A percentile compares a stretch with the other conserved stretches of the same genome.
Conservation (phyloP, 345 rosid genomes). For the Aquilaria yunnanensis region DNA sequence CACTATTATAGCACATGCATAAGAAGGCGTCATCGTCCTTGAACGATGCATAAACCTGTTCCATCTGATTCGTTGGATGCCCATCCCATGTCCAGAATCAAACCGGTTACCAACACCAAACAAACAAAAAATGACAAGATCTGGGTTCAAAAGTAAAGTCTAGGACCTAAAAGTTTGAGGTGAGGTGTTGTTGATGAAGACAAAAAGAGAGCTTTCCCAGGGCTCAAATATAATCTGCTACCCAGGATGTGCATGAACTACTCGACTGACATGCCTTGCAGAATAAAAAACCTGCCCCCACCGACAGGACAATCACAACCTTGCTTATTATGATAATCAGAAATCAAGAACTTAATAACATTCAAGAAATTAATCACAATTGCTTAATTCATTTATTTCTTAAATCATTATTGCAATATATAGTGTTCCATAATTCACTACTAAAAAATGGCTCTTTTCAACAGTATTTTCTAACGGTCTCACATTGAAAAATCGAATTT, state of each 20-base stretch:
- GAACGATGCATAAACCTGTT: slow-evolving; percentile 46
- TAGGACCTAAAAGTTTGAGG: slow-evolving; percentile 59
- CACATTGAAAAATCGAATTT: too few species aligned
- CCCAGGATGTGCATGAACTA: slow-evolving; percentile 68
- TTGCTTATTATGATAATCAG: too few species aligned
- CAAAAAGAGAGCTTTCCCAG: slow-evolving; percentile 63
- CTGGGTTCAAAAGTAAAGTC: neutral
- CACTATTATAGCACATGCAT: slow-evolving; percentile 80
- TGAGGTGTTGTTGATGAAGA: slow-evolving; percentile 57
- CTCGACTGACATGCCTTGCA: slow-evolving; percentile 76
- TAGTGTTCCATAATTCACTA: too few species aligned
- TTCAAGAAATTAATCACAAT: too few species aligned
- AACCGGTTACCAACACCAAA: neutral
- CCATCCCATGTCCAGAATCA: neutral
- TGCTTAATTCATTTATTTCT: too few species aligned
- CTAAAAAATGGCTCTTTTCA: too few species aligned
- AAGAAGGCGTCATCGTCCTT: slow-evolving; percentile 77
- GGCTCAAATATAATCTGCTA: slow-evolving; percentile 41
- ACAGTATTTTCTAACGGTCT: too few species aligned
- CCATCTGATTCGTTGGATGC: slow-evolving; percentile 49
- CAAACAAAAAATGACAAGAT: neutral
- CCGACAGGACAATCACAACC: too few species aligned
- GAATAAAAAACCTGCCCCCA: slow-evolving; percentile 39
- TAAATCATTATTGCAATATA: neutral
- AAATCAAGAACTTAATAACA: too few species aligned